These are phyloP conservation scores for Alternaria solani DNA, from an alignment of 2,329 filamentous ascomycete genomes.

Conservation along the genomic window DNA sequence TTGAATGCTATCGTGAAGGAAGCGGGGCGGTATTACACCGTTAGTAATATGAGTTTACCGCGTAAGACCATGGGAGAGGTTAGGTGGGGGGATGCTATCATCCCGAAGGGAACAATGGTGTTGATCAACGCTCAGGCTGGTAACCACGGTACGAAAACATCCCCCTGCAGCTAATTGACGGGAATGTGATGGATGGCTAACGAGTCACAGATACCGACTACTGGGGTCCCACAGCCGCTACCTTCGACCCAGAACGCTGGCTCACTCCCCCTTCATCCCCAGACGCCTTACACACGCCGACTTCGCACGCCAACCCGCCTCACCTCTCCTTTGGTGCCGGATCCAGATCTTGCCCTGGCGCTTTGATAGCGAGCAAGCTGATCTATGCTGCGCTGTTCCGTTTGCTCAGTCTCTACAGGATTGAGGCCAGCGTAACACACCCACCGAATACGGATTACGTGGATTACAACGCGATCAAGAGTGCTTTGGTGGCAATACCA, in stretches of 20 bases:
- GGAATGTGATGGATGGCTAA: constrained; percentile 53
- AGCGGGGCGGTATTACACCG: constrained; percentile 61
- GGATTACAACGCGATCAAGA: constrained; percentile 69
- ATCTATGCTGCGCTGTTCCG: constrained; percentile 61
- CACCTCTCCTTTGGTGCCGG: constrained; percentile 64
- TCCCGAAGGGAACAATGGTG: constrained; percentile 63
- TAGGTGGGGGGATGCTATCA: constrained; percentile 61
- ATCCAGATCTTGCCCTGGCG: constrained; percentile 61
- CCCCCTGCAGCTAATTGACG: background rate
- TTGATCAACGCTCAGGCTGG: constrained; percentile 64
- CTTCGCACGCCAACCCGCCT: constrained; percentile 34
- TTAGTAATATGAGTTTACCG: constrained; percentile 62
- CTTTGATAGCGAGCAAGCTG: constrained; percentile 60
- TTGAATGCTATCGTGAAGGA: constrained; percentile 61
- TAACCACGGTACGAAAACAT: constrained; percentile 56
- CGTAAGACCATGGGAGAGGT: constrained; percentile 61
- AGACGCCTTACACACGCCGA: constrained; percentile 10
- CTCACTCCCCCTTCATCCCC: constrained; percentile 33
- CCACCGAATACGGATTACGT: constrained; percentile 70
- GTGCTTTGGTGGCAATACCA: constrained; percentile 67
- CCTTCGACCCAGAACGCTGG: constrained; percentile 61
- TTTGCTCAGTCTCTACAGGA: constrained; percentile 59
- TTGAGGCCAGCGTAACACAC: constrained; percentile 57
- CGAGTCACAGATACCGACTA: constrained; percentile 58
- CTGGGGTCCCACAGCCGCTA: constrained; percentile 56